Evolutionary conservation across 306 rosid genomes (phyloP).

Genomic region (Gynostemma pentaphyllum): DNA sequence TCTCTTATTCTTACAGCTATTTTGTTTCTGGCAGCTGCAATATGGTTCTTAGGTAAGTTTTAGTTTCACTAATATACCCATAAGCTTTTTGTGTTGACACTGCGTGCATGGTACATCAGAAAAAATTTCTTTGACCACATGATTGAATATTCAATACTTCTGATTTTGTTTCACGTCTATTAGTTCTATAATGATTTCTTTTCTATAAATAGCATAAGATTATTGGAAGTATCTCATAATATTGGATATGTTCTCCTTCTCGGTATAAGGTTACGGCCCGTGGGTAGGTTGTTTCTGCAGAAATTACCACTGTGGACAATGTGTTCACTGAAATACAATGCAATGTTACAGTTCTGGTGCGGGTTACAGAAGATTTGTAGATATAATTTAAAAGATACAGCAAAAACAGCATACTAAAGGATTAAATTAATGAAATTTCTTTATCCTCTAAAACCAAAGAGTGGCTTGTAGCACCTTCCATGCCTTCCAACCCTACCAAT

Average conservation of each 20-base stretch:
- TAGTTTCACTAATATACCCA: neutral
- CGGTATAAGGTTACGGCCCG: neutral
- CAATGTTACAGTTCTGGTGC: no score
- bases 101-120: neutral
- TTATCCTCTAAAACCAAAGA: neutral
- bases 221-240: neutral
- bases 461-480: neutral
- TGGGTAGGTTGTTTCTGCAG: neutral
- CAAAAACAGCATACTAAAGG: no score
- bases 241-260: neutral
- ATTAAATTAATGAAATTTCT: no score
- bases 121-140: neutral
- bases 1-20: constrained; percentile 52
- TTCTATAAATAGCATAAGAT: neutral
- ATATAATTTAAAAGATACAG: no score
- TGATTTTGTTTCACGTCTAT: neutral
- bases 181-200: neutral
- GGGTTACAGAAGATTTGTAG: no score
- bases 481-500: neutral
- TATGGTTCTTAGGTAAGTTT: constrained; percentile 70
- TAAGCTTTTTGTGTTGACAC: neutral
- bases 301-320: no score
- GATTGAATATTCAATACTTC: neutral
- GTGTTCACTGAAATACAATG: no score
- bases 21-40: constrained; percentile 50